Percentiles rank a stretch among this genome's conserved stretches.
Evolutionary conservation across 2,329 filamentous ascomycete genomes (phyloP).

Genomic region (Cladosporium halotolerans): DNA sequence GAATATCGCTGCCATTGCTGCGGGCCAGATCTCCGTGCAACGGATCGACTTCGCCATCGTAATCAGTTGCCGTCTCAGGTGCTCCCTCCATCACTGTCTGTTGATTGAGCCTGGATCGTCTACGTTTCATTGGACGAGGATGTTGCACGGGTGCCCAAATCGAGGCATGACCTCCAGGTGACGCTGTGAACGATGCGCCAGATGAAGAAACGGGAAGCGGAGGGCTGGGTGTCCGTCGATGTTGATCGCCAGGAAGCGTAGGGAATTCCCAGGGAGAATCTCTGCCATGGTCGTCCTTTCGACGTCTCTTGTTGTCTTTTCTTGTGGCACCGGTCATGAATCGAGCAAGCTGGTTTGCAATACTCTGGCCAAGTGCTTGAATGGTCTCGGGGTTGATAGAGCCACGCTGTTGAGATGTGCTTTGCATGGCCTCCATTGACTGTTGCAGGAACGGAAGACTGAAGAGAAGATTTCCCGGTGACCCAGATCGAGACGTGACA

Average conservation of each 20-base stretch:
- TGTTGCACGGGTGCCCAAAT: conserved; percentile 19
- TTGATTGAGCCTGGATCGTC: background rate
- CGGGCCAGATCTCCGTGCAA: background rate
- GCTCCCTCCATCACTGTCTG: background rate
- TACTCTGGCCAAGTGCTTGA: conserved; percentile 28
- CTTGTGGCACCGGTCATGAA: conserved; percentile 20
- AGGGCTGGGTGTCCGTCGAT: conserved; percentile 14
- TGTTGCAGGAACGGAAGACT: conserved; percentile 17
- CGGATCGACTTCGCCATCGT: conserved; percentile 5
- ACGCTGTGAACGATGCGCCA: conserved; percentile 1
- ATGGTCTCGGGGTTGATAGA: conserved; percentile 23
- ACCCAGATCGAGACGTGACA: background rate
- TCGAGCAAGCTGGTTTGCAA: conserved; percentile 30
- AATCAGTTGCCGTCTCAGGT: conserved; percentile 2
- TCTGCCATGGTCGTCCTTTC: conserved; percentile 7
- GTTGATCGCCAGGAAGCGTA: conserved; percentile 16
- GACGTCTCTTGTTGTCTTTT: conserved; percentile 14
- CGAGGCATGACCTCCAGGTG: conserved; percentile 13
- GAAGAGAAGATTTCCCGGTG: background rate
- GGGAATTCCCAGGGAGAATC: conserved; percentile 23
- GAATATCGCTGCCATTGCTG: background rate
- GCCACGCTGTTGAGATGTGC: background rate
- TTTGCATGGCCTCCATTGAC: conserved; percentile 10
- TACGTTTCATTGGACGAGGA: conserved; percentile 5
- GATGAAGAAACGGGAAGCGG: background rate